Evolutionary conservation across 2,329 filamentous ascomycete species (phyloP), one percentile per base, ranked within the genome.

Genomic region (Fusarium nisikadoi): DNA sequence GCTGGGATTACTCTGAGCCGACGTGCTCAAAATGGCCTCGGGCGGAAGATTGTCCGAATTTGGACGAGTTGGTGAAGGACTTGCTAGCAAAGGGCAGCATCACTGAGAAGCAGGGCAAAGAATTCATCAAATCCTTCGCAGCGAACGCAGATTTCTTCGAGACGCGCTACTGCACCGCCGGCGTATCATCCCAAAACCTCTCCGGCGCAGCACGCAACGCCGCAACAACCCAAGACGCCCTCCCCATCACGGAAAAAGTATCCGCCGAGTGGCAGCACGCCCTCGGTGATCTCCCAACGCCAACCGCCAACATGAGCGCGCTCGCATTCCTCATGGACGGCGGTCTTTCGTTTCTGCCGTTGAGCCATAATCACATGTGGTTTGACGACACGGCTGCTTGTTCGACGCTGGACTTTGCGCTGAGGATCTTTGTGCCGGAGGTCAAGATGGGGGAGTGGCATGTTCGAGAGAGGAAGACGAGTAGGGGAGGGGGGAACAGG

Each of bases 361-460:
- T 88, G 54, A 78, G 76, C 2, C 84, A 85, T 56, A 80, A 77
- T 55, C 79, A 84, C 14, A 72, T 81, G 77, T 84, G 80, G 71
- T 79, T 87, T 41, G 81, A 84, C 4, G 84, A 87, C 41, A 79
- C 79, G 0, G 80, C 71, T 11, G 84, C 85, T 5, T 85, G 82
- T 56, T 83, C 82, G 5, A 84, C 81, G 14, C 72, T 88, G n/a
- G 86, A 88, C 69, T 88, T 88, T 74, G 82, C 86, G 7, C 62
- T 88, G 62, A 78, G 86, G 1, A 70, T 86, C 11, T 84, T 86
- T 65, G 76, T 75, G 3, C 80, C 78, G 1, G 79, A 81, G 0
- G 61, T 85, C 2, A 79, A 85, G 56, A 13, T 86, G 45, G 70
- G 73, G 11, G 53, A 79, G 27, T 88, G 86, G 85, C 79, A 83